phyloP scores from a whole-genome alignment of 371 early-diverging fungal species.

The Circinella umbellata region DNA sequence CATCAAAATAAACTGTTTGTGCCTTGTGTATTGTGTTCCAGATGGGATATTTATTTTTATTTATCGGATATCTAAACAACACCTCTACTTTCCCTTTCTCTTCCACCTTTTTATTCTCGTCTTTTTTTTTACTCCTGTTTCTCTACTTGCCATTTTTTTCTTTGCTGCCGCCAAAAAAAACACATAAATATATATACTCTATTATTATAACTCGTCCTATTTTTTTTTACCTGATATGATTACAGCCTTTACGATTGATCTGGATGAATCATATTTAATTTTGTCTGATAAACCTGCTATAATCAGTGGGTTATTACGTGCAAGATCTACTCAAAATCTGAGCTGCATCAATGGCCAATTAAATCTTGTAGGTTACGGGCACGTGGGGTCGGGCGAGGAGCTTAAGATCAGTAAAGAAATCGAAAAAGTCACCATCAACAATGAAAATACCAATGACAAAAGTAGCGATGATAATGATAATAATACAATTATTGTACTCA shows the following conservation, averaged over 20 bases:
- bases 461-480: background rate
- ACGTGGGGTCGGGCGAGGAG: background rate
- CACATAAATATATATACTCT: too few relatives aligned
- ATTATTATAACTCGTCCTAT: background rate
- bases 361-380: background rate
- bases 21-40: constrained; percentile 1
- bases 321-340: background rate
- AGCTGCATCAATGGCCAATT: background rate
- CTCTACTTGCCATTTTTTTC: background rate
- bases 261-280: background rate
- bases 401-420: too few relatives aligned
- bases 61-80: background rate
- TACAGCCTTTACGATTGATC: constrained; percentile 1
- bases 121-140: background rate
- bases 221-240: constrained; percentile 3
- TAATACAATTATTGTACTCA: background rate
- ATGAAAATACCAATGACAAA: background rate
- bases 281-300: background rate
- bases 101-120: background rate
- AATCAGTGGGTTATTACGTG: background rate
- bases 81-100: background rate
- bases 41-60: background rate
- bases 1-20: background rate
- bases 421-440: too few relatives aligned
- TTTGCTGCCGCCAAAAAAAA: background rate